Evolutionary conservation across 352 stramenopile species (phyloP).

Genomic region (Peronospora tabacina): DNA sequence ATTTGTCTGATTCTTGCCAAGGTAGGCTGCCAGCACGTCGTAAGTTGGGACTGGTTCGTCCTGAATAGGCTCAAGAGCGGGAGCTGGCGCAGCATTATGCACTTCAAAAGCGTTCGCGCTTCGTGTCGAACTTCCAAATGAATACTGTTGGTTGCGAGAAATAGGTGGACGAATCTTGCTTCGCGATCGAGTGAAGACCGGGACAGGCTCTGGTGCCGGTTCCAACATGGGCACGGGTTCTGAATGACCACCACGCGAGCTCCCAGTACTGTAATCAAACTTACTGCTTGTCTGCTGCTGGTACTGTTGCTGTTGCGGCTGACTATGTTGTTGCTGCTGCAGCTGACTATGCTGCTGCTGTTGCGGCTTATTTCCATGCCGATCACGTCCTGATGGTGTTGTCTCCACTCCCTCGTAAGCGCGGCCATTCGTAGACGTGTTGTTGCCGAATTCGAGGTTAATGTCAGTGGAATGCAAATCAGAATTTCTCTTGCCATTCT

Average conservation of each 20-base stretch:
- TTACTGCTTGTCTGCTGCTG: conserved; percentile 15
- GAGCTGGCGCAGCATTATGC: conserved; percentile 11
- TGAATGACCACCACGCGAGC: conserved; percentile 16
- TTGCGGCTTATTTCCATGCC: conserved; percentile 20
- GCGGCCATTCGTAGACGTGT: conserved; percentile 11
- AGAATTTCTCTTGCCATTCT: conserved; percentile 31
- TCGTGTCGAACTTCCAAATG: conserved; percentile 20
- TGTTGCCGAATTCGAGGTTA: conserved; percentile 46
- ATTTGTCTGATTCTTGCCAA: conserved; percentile 25
- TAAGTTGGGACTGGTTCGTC: conserved; percentile 27
- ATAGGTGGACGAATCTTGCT: conserved; percentile 16
- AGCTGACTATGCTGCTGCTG: conserved; percentile 15
- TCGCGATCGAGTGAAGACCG: conserved; percentile 18
- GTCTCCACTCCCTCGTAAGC: conserved; percentile 28
- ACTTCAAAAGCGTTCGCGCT: conserved; percentile 11
- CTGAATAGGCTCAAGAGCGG: conserved; percentile 12
- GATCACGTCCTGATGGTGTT: conserved; percentile 17
- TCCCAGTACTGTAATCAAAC: conserved; percentile 23
- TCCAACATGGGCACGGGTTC: conserved; percentile 31
- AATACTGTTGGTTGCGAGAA: conserved; percentile 37
- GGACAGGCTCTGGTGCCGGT: conserved; percentile 18
- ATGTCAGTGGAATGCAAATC: conserved; percentile 33
- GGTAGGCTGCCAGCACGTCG: conserved; percentile 35
- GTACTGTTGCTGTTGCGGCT: conserved; percentile 18
- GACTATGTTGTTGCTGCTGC: conserved; percentile 16